Conservation (phyloP, 2,329 filamentous ascomycete genomes). For the Coniochaeta pulveracea region DNA sequence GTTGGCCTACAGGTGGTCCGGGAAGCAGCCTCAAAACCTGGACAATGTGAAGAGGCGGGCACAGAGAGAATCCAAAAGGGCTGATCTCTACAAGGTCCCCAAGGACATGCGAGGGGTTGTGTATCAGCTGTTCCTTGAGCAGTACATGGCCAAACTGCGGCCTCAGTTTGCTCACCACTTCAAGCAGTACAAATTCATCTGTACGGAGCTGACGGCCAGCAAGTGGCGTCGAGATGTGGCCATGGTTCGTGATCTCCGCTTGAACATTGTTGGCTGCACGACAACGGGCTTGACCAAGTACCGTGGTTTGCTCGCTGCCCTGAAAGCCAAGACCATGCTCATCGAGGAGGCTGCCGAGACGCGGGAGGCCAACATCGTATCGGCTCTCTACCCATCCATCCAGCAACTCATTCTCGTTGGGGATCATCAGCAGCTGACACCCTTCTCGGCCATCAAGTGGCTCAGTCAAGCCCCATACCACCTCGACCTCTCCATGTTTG, state of each 20-base stretch:
- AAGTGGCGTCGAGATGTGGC: conserved; percentile 46
- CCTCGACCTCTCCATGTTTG: conserved; percentile 67
- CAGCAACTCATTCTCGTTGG: conserved; percentile 52
- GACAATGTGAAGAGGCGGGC: conserved; percentile 8
- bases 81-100: conserved; percentile 52
- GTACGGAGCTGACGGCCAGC: conserved; percentile 41
- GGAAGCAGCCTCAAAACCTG: conserved; percentile 15
- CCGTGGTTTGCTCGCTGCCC: conserved; percentile 52
- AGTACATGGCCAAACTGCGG: conserved; percentile 35
- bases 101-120: conserved; percentile 45
- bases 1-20: conserved; percentile 29
- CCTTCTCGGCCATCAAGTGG: conserved; percentile 50
- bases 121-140: conserved; percentile 52
- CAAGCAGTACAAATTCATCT: conserved; percentile 34
- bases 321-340: conserved; percentile 57
- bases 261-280: conserved; percentile 53
- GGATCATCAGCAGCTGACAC: conserved; percentile 71
- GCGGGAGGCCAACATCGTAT: conserved; percentile 48
- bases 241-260: conserved; percentile 21
- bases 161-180: conserved; percentile 36
- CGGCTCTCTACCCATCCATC: conserved; percentile 37
- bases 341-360: conserved; percentile 77
- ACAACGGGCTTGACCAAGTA: conserved; percentile 78
- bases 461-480: conserved; percentile 51
- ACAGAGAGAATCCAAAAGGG: conserved; percentile 8